Evolutionary conservation across 1,139 yeast genomes (phyloP), one percentile per base, ranked within the genome.

Genomic region (Pichia sp.): DNA sequence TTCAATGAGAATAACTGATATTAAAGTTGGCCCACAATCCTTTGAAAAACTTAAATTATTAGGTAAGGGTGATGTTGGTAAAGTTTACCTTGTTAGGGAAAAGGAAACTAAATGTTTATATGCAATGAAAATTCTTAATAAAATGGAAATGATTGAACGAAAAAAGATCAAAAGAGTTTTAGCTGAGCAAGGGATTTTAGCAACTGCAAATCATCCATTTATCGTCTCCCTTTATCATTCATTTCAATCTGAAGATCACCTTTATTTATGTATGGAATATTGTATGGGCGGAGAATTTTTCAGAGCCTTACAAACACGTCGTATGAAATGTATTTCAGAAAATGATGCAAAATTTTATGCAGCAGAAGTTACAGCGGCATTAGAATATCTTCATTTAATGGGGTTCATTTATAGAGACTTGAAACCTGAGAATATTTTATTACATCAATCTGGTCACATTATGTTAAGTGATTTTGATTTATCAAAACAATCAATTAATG

Each of bases 261-360:
- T 95, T n/a, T 95, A 91, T 64, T 77, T 95, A 49, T 95, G 99
- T 67, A 91, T 95, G 96, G 99, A 95, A 68, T 95, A 93, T 64
- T 95, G 99, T 67, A 90, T 93, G 95, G 99, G 99, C 25, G 99
- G 99, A 47, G 99, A 95, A 70, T 95, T 95, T 66, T 95, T 95
- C 74, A 75, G 99, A 55, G 99, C 99, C 0, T 72, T 95, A 50
- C 99, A 95, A 70, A 90, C 97, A 0, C 77, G 97, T 56, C 87
- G 84, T 56, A 81, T 91, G 50, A 89, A 90, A 66, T 87, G 96
- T 57, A 84, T 95, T 18, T 76, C 82, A 41, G 99, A 95, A 67
- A 80, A 75, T 48, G 98, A 91, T 66, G 98, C 99, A 19, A 76
- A 83, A 55, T 95, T 95, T 66, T 95, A 95, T 67, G 97, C 97